phyloP scores from a whole-genome alignment of 768 basidiomycete genomes.

The Lactifluus piperatus region DNA sequence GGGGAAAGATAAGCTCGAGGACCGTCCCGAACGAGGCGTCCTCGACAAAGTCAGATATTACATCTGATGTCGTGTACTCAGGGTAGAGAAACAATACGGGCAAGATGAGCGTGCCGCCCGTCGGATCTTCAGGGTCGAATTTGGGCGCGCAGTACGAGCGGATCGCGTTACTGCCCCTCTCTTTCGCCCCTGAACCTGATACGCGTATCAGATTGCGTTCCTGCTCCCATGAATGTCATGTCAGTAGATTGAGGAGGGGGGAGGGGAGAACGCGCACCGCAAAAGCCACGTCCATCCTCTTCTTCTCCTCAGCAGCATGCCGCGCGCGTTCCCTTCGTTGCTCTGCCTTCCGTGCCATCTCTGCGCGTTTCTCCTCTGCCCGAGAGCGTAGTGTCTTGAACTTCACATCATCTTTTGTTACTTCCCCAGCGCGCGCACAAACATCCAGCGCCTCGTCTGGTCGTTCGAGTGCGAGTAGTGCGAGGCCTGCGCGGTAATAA shows the following conservation, averaged over 20 bases:
- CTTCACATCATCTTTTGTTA: slow-evolving; percentile 48
- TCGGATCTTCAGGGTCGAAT: slow-evolving; percentile 58
- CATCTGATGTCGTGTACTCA: slow-evolving; percentile 79
- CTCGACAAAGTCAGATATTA: slow-evolving; percentile 81
- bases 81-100: slow-evolving; percentile 95
- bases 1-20: slow-evolving; percentile 77
- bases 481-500: slow-evolving; percentile 75
- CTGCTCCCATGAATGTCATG: slow-evolving; percentile 33
- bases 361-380: slow-evolving; percentile 37
- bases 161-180: slow-evolving; percentile 40
- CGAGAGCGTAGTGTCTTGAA: slow-evolving; percentile 43
- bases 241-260: neutral
- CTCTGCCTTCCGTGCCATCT: slow-evolving; percentile 42
- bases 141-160: slow-evolving; percentile 44
- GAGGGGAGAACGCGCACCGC: slow-evolving; percentile 38
- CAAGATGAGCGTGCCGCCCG: slow-evolving; percentile 54
- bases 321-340: slow-evolving; percentile 42
- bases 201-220: slow-evolving; percentile 60
- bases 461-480: slow-evolving; percentile 64
- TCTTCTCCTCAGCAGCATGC: slow-evolving; percentile 44
- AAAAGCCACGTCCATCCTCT: slow-evolving; percentile 49
- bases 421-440: slow-evolving; percentile 56
- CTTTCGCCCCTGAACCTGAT: slow-evolving; percentile 41
- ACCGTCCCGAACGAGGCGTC: slow-evolving; percentile 75
- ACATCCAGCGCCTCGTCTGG: slow-evolving; percentile 80